Conservation (phyloP, 108 stramenopile genomes). For the Conticribra weissflogii region DNA sequence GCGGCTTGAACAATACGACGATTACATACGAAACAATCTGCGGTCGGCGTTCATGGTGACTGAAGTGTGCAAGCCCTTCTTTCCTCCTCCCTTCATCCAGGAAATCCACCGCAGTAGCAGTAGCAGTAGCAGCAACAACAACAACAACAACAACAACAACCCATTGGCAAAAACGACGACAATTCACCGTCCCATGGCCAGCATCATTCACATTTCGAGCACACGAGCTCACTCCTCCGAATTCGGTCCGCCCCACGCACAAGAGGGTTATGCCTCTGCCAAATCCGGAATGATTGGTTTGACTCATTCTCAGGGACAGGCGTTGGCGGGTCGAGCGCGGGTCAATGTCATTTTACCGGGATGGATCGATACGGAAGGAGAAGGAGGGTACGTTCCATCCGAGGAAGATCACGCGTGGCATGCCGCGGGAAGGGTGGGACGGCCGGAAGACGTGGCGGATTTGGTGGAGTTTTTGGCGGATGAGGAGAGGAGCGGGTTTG, state of each 20-base stretch:
- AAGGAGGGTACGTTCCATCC: constrained; percentile 6
- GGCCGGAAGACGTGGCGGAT: constrained; percentile 18
- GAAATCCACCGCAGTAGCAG: background rate
- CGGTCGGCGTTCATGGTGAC: constrained; percentile 25
- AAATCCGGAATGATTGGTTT: constrained; percentile 25
- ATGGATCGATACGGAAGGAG: constrained; percentile 27
- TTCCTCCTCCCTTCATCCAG: constrained; percentile 4
- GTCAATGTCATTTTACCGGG: constrained; percentile 32
- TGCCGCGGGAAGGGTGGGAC: constrained; percentile 18
- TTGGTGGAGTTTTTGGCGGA: constrained; percentile 28
- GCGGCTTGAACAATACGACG: constrained; percentile 15
- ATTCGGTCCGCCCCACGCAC: constrained; percentile 3
- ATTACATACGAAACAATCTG: constrained; percentile 14
- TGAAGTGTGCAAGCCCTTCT: constrained; percentile 21
- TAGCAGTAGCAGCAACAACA: too few relatives aligned
- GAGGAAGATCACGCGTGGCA: constrained; percentile 24
- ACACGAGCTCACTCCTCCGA: constrained; percentile 19
- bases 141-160: too few relatives aligned
- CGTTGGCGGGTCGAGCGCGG: constrained; percentile 16
- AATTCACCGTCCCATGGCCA: too few relatives aligned
- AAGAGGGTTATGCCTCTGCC: constrained; percentile 29
- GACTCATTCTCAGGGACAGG: constrained; percentile 27
- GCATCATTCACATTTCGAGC: constrained; percentile 22
- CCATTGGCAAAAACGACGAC: too few relatives aligned
- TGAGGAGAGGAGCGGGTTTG: constrained; percentile 27